Percentiles rank a stretch among this genome's conserved stretches.
Evolutionary conservation across 306 rosid species (phyloP).

Genomic region (Rosa persica): DNA sequence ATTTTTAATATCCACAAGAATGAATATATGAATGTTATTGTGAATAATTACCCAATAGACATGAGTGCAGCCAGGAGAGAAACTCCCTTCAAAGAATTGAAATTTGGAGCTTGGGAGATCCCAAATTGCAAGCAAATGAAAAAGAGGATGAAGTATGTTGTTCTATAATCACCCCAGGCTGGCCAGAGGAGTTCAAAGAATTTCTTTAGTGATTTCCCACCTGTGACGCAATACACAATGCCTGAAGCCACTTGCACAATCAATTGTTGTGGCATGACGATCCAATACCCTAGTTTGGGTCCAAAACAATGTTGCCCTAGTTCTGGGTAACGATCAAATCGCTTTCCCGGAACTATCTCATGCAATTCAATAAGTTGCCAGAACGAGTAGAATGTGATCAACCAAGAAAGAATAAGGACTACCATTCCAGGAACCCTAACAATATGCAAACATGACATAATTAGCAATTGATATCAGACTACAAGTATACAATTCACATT

Average conservation of each 20-base stretch:
- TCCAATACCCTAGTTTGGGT: constrained; percentile 44
- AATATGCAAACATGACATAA: background rate
- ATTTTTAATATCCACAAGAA: background rate
- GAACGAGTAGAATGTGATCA: constrained; percentile 57
- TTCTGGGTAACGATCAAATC: constrained; percentile 60
- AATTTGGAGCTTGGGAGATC: constrained; percentile 65
- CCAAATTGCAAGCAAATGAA: constrained; percentile 37
- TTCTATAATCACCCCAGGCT: background rate
- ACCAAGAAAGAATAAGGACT: constrained; percentile 45
- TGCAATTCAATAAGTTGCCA: constrained; percentile 65
- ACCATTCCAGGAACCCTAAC: constrained; percentile 46
- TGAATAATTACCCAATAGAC: constrained; percentile 41
- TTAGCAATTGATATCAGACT: background rate
- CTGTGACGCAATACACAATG: constrained; percentile 66
- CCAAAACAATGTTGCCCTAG: constrained; percentile 56
- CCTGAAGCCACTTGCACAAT: constrained; percentile 52
- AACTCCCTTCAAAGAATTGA: constrained; percentile 50
- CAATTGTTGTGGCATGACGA: constrained; percentile 54
- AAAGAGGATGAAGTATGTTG: constrained; percentile 50
- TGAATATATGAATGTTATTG: background rate
- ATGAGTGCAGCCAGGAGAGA: constrained; percentile 60
- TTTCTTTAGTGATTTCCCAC: constrained; percentile 70
- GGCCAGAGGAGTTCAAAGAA: constrained; percentile 26
- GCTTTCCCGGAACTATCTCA: constrained; percentile 45
- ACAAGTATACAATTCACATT: background rate